A percentile compares a stretch with the other conserved stretches of the same genome.
phyloP scores from a whole-genome alignment of 208 protist genomes.

The Herpetomonas muscarum region DNA sequence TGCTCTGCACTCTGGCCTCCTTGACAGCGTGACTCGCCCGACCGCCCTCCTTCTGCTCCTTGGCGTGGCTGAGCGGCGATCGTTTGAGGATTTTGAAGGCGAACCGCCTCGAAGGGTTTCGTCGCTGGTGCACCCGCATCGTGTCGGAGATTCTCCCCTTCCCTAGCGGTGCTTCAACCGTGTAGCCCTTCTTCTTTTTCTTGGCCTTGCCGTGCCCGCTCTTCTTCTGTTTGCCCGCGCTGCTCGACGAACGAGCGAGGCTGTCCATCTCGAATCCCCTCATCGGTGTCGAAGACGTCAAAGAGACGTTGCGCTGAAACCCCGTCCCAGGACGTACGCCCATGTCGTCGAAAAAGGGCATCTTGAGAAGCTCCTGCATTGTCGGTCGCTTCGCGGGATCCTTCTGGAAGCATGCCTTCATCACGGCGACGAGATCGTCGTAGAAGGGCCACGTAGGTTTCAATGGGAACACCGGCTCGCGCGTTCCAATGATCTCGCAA shows the following conservation, averaged over 20 bases:
- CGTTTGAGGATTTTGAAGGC: conserved; percentile 61
- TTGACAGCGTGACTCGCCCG: conserved; percentile 7
- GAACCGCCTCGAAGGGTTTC: conserved; percentile 38
- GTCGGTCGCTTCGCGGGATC: conserved; percentile 43
- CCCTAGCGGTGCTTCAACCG: conserved; percentile 42
- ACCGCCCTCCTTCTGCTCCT: conserved; percentile 4
- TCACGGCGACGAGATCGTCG: conserved; percentile 43
- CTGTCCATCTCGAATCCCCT: no score
- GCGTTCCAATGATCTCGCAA: conserved; percentile 25
- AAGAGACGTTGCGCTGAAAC: no score
- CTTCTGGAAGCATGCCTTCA: conserved; percentile 53
- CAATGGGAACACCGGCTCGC: conserved; percentile 34
- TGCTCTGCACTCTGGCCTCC: conserved; percentile 14
- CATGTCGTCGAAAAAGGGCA: conserved; percentile 53
- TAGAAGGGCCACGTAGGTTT: conserved; percentile 43
- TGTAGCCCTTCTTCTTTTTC: conserved; percentile 34
- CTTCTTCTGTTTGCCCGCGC: no score
- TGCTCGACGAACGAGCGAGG: neutral
- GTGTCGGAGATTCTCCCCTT: conserved; percentile 52
- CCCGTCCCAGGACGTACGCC: neutral
- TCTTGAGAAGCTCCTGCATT: conserved; percentile 46
- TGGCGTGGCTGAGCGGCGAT: conserved; percentile 38
- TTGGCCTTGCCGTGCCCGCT: conserved; percentile 5
- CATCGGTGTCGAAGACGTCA: no score
- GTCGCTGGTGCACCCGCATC: conserved; percentile 51